A percentile compares a stretch with the other conserved stretches of the same genome.
These are phyloP conservation scores for Mortierella alpina DNA, from an alignment of 192 early-diverging fungal genomes.

Conservation along the genomic window DNA sequence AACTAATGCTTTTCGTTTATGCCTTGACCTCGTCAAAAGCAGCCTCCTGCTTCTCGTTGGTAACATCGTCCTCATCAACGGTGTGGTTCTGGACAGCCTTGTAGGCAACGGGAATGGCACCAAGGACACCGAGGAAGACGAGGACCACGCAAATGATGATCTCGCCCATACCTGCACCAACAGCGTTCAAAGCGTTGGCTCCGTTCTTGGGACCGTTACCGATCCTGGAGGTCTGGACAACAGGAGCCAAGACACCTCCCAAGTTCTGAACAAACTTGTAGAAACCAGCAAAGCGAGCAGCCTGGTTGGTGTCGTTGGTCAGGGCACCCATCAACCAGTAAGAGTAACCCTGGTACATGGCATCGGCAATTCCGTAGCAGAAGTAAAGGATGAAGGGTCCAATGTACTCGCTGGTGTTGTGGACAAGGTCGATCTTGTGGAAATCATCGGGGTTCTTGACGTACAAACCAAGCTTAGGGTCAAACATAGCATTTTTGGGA, in stretches of 20 bases:
- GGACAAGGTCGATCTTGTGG: slow-evolving; percentile 41
- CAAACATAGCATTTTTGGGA: slow-evolving; percentile 2
- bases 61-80: slow-evolving; percentile 29
- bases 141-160: slow-evolving; percentile 31
- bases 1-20: background rate
- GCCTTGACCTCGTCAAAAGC: slow-evolving; percentile 33
- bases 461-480: background rate
- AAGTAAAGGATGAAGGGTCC: slow-evolving; percentile 78
- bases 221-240: slow-evolving; percentile 37
- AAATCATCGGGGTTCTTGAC: slow-evolving; percentile 38
- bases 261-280: slow-evolving; percentile 54
- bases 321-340: slow-evolving; percentile 93
- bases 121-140: slow-evolving; percentile 27
- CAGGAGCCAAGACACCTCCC: slow-evolving; percentile 49
- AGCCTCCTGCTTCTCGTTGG: slow-evolving; percentile 39
- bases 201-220: slow-evolving; percentile 40
- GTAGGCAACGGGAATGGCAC: slow-evolving; percentile 48
- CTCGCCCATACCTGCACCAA: slow-evolving; percentile 35
- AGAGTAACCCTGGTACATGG: slow-evolving; percentile 80
- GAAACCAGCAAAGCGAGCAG: slow-evolving; percentile 76
- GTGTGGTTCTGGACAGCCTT: slow-evolving; percentile 39
- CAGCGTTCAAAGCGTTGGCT: slow-evolving; percentile 19
- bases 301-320: slow-evolving; percentile 80
- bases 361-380: slow-evolving; percentile 80
- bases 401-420: slow-evolving; percentile 51